phyloP scores from a whole-genome alignment of 2,329 filamentous ascomycete species.

The Alternaria brassicicola region DNA sequence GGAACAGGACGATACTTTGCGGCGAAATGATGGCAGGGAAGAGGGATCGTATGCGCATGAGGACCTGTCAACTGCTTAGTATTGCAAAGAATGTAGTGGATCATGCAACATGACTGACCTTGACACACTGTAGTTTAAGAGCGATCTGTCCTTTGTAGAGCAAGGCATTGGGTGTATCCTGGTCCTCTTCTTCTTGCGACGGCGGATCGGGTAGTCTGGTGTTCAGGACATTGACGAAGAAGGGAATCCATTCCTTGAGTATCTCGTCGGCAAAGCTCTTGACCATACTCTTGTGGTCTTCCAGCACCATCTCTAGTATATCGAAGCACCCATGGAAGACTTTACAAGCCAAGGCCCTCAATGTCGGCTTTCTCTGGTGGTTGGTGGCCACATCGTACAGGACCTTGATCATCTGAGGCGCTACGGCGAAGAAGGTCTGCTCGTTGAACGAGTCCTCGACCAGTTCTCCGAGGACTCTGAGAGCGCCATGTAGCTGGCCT shows the following conservation, averaged over 20 bases:
- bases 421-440: constrained; percentile 91
- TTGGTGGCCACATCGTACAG: constrained; percentile 83
- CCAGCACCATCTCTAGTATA: constrained; percentile 94
- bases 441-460: constrained; percentile 94
- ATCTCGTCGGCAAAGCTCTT: constrained; percentile 89
- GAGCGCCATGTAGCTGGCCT: constrained; percentile 81
- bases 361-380: constrained; percentile 72
- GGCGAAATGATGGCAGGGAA: constrained; percentile 83
- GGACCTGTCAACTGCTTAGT: constrained; percentile 60
- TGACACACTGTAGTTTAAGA: constrained; percentile 92
- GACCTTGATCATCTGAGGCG: constrained; percentile 80
- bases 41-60: constrained; percentile 85
- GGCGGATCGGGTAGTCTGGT: constrained; percentile 69
- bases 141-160: constrained; percentile 82
- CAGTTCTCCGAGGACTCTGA: constrained; percentile 86
- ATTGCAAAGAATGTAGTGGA: not conserved
- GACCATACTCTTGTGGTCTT: constrained; percentile 85
- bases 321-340: constrained; percentile 94
- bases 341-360: constrained; percentile 84
- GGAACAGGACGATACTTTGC: constrained; percentile 83
- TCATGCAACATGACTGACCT: constrained; percentile 52
- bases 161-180: constrained; percentile 62
- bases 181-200: constrained; percentile 62
- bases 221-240: constrained; percentile 82
- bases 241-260: constrained; percentile 83